These are phyloP conservation scores for Phytophthora macrochlamydospora DNA, from an alignment of 352 stramenopile species.

Conservation along the genomic window DNA sequence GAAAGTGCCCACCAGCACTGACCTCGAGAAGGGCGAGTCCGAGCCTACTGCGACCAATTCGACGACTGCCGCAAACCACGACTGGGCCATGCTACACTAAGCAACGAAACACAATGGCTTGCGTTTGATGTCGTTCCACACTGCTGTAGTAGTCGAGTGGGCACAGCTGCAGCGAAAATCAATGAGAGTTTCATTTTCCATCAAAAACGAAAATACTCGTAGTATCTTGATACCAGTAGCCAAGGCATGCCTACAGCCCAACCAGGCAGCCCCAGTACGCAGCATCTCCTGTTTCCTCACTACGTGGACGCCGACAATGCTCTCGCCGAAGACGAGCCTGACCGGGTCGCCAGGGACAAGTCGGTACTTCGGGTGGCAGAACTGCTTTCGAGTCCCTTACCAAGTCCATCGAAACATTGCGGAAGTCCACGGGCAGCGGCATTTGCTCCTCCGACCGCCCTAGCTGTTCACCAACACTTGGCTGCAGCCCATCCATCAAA, in stretches of 20 bases:
- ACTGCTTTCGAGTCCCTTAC: background rate
- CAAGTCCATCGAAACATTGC: conserved; percentile 14
- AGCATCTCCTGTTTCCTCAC: conserved; percentile 22
- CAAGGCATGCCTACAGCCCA: background rate
- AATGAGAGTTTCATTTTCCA: too few species aligned
- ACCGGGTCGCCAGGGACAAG: conserved; percentile 11
- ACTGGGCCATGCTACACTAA: background rate
- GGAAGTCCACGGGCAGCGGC: conserved; percentile 13
- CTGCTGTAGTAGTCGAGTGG: too few species aligned
- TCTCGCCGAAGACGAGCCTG: conserved; percentile 10
- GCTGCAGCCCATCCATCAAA: conserved; percentile 15
- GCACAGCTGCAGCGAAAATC: too few species aligned
- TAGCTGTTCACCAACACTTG: conserved; percentile 3
- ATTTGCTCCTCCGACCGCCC: conserved; percentile 3
- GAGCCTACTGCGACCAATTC: background rate
- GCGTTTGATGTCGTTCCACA: too few species aligned
- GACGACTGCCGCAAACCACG: background rate
- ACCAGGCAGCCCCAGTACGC: background rate
- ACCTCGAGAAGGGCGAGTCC: too few species aligned
- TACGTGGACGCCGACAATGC: conserved; percentile 34
- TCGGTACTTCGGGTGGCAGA: conserved; percentile 10
- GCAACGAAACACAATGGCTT: background rate
- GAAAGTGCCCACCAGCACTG: background rate
- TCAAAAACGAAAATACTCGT: too few species aligned
- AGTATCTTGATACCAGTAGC: too few species aligned